Evolutionary conservation across 129 eudicot species (phyloP), one percentile per base, ranked within the genome.

Genomic region (Chrysanthemum lavandulifolium): DNA sequence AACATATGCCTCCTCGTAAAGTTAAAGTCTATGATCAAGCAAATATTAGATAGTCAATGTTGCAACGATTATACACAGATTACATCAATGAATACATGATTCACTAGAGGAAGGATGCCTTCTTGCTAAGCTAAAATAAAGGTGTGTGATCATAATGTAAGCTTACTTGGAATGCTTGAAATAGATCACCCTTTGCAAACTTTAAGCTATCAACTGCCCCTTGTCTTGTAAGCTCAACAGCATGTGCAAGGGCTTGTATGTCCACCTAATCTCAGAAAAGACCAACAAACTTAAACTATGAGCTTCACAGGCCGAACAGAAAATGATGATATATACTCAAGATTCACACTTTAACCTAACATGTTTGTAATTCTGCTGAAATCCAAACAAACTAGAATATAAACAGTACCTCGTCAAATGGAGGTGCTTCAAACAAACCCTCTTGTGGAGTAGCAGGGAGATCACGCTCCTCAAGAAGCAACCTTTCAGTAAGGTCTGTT

Each of bases 211-310:
- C 97, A 69, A 95, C 87, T 48, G 95, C 97, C 73, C 96, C 93
- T 76, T 95, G 99, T 84, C 99, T 83, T 15, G 99, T 90, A 61
- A 95, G 97, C 84, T 95, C 96, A 61, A 95, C 99, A 77, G 99
- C 99, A 88, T 95, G 97, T 54, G 99, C 99, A 83, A 95, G 94
- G 62, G 99, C 99, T 85, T 95, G 99, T 72, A 95, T 88, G 69
- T 95, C 99, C 80, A 91, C 97, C 99, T 91, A 87, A 75, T 57
- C 12, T 67, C 76, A 73, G 40, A 77, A 43, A 62, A 25, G 13
- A 16, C 47, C 8, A 10, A 49, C 67, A 40, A 52, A 51, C 64
- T 4, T 5, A 36, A 48, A 53, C 25, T 67, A 58, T 13, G 45
- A 78, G 45, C 61, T 65, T 54, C 56, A 65, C 10, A 52, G 23